A percentile compares a stretch with the other conserved stretches of the same genome.
These are phyloP conservation scores for Morella rubra DNA, from an alignment of 306 rosid species.

Conservation along the genomic window DNA sequence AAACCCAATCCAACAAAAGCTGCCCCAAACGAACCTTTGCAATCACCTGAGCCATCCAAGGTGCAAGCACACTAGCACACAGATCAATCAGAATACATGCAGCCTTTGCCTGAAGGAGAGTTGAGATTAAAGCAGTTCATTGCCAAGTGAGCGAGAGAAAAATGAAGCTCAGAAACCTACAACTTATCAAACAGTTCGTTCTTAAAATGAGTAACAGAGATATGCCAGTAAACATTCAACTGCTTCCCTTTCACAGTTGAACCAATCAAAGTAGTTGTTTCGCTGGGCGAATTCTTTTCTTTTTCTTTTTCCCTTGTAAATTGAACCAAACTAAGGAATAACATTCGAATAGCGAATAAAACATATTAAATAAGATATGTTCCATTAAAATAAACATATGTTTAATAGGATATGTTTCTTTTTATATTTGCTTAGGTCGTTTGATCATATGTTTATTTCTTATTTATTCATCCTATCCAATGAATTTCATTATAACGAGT, in stretches of 20 bases:
- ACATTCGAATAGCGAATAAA: background rate
- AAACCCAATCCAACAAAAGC: slow-evolving; percentile 14
- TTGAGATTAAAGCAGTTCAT: slow-evolving; percentile 24
- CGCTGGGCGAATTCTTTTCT: too few relatives aligned
- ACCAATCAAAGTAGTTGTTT: background rate
- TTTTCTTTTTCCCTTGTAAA: background rate
- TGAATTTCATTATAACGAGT: too few relatives aligned
- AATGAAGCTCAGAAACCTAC: slow-evolving; percentile 1
- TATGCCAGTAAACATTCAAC: background rate
- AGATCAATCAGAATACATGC: slow-evolving; percentile 87
- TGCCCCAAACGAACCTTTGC: slow-evolving; percentile 64
- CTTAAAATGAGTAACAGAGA: background rate
- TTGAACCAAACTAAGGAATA: background rate
- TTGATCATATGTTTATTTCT: too few relatives aligned
- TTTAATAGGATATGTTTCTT: too few relatives aligned
- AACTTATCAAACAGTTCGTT: background rate
- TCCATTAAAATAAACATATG: too few relatives aligned
- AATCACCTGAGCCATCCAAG: slow-evolving; percentile 83
- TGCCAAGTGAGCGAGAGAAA: background rate
- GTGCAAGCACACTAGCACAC: slow-evolving; percentile 74
- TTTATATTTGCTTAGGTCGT: too few relatives aligned
- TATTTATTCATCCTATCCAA: too few relatives aligned
- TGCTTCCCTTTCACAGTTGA: background rate
- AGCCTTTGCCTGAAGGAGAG: slow-evolving; percentile 71
- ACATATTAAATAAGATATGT: too few relatives aligned